These are phyloP conservation scores for Ophiosphaerella korrae DNA, from an alignment of 2,329 filamentous ascomycete species.

Conservation along the genomic window DNA sequence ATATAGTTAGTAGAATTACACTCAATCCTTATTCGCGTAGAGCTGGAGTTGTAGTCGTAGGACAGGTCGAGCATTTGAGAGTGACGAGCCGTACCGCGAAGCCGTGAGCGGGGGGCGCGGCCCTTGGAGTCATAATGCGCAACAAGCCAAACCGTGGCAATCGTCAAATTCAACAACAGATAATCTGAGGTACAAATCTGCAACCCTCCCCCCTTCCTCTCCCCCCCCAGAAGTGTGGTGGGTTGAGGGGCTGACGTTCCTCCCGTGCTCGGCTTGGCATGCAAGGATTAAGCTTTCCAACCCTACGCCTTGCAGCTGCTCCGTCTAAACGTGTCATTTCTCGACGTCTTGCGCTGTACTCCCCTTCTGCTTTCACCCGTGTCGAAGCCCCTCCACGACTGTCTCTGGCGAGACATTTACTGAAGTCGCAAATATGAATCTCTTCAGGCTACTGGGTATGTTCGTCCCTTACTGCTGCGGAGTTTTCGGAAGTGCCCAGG, in stretches of 20 bases:
- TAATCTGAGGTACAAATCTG: too few relatives aligned
- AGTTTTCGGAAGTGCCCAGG: neutral
- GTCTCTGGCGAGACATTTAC: conserved; percentile 22
- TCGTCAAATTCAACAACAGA: too few relatives aligned
- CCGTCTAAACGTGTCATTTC: conserved; percentile 46
- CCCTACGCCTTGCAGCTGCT: conserved; percentile 28
- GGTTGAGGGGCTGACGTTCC: conserved; percentile 21
- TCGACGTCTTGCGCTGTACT: conserved; percentile 9
- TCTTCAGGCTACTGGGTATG: conserved; percentile 71
- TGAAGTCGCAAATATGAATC: conserved; percentile 63
- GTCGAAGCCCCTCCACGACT: conserved; percentile 18
- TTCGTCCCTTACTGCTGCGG: conserved; percentile 2
- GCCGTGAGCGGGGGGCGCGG: too few relatives aligned
- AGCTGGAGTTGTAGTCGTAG: too few relatives aligned
- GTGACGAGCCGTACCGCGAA: too few relatives aligned
- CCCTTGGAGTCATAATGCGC: too few relatives aligned
- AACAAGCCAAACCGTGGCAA: too few relatives aligned
- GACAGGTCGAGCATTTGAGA: too few relatives aligned
- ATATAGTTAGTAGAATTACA: too few relatives aligned
- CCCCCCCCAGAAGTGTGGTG: neutral
- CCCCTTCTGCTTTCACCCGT: conserved; percentile 13
- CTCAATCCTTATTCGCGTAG: too few relatives aligned
- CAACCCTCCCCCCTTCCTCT: too few relatives aligned
- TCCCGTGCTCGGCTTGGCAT: conserved; percentile 23
- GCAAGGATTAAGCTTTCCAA: conserved; percentile 37